Evolutionary conservation across 164 flowering plant species (phyloP).

Genomic region (Nymphaea thermarum): DNA sequence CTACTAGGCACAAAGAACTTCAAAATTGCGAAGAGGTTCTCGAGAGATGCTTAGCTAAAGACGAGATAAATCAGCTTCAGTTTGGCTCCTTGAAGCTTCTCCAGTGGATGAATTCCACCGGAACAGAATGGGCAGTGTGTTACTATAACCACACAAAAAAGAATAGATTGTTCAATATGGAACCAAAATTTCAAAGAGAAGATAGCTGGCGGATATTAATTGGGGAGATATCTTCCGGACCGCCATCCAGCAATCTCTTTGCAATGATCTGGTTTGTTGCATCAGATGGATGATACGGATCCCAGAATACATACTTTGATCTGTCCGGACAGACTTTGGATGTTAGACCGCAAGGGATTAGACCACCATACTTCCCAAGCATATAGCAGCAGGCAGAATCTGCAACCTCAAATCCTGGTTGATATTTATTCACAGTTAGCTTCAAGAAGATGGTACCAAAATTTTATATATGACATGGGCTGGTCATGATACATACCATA

Average conservation of each 20-base stretch:
- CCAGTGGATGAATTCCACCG: neutral
- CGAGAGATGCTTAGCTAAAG: too few species aligned
- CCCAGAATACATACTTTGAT: conserved; percentile 49
- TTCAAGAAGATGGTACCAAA: too few species aligned
- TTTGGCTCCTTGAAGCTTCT: too few species aligned
- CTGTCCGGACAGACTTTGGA: conserved; percentile 34
- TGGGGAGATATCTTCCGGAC: conserved; percentile 18
- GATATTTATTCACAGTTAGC: neutral
- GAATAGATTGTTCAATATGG: neutral
- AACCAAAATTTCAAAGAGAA: conserved; percentile 1
- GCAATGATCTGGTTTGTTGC: conserved; percentile 32
- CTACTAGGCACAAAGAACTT: too few species aligned
- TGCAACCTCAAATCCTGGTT: conserved; percentile 29
- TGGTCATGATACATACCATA: conserved; percentile 30
- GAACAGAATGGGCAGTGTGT: neutral
- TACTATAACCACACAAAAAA: neutral
- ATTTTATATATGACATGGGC: neutral
- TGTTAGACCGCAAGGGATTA: conserved; percentile 27
- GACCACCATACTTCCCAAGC: conserved; percentile 27
- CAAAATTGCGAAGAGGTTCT: too few species aligned
- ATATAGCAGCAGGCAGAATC: conserved; percentile 27
- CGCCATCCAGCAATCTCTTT: conserved; percentile 28
- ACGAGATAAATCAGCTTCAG: too few species aligned
- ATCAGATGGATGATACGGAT: conserved; percentile 46
- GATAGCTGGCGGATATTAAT: conserved; percentile 28